Evolutionary conservation across 257 asterid genomes (phyloP).

Genomic region (Scutellaria galericulata): DNA sequence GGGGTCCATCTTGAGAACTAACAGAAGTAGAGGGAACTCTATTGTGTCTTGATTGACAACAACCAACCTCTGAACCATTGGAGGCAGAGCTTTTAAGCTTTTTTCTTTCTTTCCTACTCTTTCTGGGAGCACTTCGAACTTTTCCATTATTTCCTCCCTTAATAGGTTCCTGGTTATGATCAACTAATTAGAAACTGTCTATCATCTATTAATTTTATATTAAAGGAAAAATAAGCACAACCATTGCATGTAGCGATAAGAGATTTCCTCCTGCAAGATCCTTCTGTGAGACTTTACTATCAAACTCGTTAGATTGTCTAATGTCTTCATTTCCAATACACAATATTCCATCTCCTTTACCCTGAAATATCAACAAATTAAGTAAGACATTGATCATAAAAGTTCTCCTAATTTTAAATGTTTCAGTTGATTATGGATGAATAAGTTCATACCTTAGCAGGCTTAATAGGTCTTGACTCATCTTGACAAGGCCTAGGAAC

Average conservation of each 20-base stretch:
- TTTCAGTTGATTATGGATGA: constrained; percentile 32
- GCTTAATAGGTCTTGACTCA: constrained; percentile 44
- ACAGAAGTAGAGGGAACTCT: constrained; percentile 45
- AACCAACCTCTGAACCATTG: constrained; percentile 49
- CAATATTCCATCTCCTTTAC: constrained; percentile 45
- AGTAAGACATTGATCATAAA: constrained; percentile 30
- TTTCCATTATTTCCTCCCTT: constrained; percentile 58
- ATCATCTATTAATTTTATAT: constrained; percentile 43
- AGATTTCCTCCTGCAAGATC: constrained; percentile 50
- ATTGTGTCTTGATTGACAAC: constrained; percentile 51
- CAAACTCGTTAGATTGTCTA: constrained; percentile 44
- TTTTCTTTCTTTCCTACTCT: constrained; percentile 80
- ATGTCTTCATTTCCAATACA: constrained; percentile 45
- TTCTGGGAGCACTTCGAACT: constrained; percentile 61
- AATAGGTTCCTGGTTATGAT: constrained; percentile 73
- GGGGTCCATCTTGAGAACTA: constrained; percentile 47
- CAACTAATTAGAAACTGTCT: constrained; percentile 61
- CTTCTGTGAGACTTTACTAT: constrained; percentile 45
- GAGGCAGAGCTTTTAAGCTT: constrained; percentile 59
- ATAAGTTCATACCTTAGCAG: constrained; percentile 57
- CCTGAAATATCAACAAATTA: constrained; percentile 55
- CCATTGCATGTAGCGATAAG: constrained; percentile 60
- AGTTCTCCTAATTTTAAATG: constrained; percentile 28
- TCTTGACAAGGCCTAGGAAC: constrained; percentile 57
- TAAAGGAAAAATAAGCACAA: constrained; percentile 57